Evolutionary conservation across 2,329 filamentous ascomycete genomes (phyloP), one percentile per base, ranked within the genome.

Genomic region (Nemania serpens): DNA sequence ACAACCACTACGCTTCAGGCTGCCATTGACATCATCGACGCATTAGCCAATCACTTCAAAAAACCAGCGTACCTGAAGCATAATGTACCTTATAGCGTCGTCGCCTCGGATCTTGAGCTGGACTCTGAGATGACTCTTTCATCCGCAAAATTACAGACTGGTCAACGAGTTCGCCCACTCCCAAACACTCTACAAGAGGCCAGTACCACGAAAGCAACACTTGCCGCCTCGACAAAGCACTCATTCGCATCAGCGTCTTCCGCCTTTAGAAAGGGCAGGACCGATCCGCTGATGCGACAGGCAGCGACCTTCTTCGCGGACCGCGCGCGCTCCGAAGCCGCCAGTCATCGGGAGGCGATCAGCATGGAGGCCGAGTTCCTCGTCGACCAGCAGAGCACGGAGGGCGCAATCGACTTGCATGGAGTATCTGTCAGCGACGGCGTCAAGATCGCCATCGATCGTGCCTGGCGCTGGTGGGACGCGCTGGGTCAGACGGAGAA

Each of bases 361-460:
- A 86, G 87, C n/a, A 80, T 80, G 0, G 87, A 87, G 1, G 91
- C 92, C 1, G 89, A 95, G 69, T 76, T 83, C 0, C 80, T 89
- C 3, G 93, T 94, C 1, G 81, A 87, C 11, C 72, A 77, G 10
- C 89, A 93, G 71, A 93, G 91, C 52, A 82, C 81, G 0, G 61
- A 73, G 1, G 79, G 76, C 1, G 78, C 82, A 18, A 79, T 96
- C 7, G 94, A 98, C 74, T 79, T 98, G 25, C 94, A 98, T 73
- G 91, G 92, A 5, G 86, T 97, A 5, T 87, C 83, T 46, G 93
- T 97, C 1, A 81, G 87, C 50, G 91, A 96, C 73, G 94, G 90
- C 1, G 87, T 93, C 33, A 82, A 91, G 2, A 97, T 97, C 65
- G 88, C 91, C 1, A 82, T 84, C 33, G 82, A 87, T 48, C 83